Base-by-base conservation (phyloP, 2,329 filamentous ascomycete species). In the Elsinoe perseae region DNA sequence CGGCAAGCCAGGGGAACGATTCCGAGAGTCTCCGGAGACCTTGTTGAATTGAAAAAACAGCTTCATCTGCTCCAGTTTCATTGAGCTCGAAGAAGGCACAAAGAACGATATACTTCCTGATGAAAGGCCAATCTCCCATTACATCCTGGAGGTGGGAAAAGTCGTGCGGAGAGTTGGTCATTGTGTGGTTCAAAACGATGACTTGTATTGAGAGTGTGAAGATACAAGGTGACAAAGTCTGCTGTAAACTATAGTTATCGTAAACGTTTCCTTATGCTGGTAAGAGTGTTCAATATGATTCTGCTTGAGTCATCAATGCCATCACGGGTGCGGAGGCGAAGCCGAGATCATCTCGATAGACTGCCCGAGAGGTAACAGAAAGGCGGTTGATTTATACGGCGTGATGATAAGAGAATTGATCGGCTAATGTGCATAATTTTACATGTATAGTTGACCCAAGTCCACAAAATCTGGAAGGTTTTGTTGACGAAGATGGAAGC, bases 1-100 rank as follows among this genome's bases (percentile, higher is more conserved):
- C 50, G 27, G 50, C 50, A 6, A 54, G 50, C 9, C n/a, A 42
- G 12, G 50, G 50, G 18, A 54, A 42, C 14, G 50, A 16, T 5
- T 20, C 30, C 12, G 18, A 3, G 9, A 52, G 30, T 21, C 7
- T 14, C 9, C 23, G 14, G 2, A 52, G 28, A 36, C n/a, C 28
- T 21, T n/a, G 3, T 36, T 9, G 12, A 10, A 52, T 23, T 7
- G 27, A 27, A 12, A 6, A 20, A 5, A 23, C 14, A 8, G n/a
- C 14, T 4, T 9, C 2, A 5, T 23, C 28, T 14, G 5, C 7
- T 3, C n/a, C 14, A n/a, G 6, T 14, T 9, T 36, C 16, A 3
- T 5, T 2, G 5, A 36, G n/a, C 28, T 34, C 27, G 18, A 52
- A 52, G 28, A 34, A 36, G n/a, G 28, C n/a, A 14, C 48, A 52